phyloP scores from a whole-genome alignment of 23 red algal species.

The Gracilariopsis chorda region DNA sequence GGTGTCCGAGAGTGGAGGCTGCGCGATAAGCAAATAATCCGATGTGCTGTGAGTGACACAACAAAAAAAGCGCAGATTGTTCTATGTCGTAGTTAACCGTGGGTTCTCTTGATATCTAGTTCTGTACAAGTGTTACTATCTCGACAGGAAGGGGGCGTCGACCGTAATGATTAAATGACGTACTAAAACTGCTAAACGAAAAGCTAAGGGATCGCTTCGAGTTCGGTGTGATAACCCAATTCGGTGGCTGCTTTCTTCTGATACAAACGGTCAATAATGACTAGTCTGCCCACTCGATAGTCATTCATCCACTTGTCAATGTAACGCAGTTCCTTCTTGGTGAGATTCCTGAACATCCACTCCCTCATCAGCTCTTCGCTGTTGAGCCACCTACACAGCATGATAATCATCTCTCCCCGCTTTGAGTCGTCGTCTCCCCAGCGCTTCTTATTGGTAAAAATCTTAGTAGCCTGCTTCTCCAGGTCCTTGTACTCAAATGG shows the following conservation, averaged over 20 bases:
- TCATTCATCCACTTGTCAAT: constrained; percentile 68
- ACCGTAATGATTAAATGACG: too few relatives aligned
- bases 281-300: constrained; percentile 43
- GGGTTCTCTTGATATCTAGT: too few relatives aligned
- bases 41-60: too few relatives aligned
- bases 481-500: constrained; percentile 73
- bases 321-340: constrained; percentile 56
- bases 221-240: background rate
- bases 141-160: too few relatives aligned
- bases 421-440: constrained; percentile 67
- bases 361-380: constrained; percentile 61
- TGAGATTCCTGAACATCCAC: constrained; percentile 67
- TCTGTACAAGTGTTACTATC: too few relatives aligned
- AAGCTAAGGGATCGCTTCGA: constrained; percentile 6
- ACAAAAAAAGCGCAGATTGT: too few relatives aligned
- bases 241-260: constrained; percentile 45
- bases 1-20: too few relatives aligned
- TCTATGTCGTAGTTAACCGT: too few relatives aligned
- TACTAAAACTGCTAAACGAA: too few relatives aligned
- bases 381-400: constrained; percentile 53
- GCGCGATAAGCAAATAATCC: too few relatives aligned
- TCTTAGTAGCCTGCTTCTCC: constrained; percentile 59
- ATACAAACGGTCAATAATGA: constrained; percentile 66
- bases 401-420: constrained; percentile 64
- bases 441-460: constrained; percentile 64